Evolutionary conservation across 306 rosid genomes (phyloP), one percentile per base, ranked within the genome.

Genomic region (Glycyrrhiza uralensis): DNA sequence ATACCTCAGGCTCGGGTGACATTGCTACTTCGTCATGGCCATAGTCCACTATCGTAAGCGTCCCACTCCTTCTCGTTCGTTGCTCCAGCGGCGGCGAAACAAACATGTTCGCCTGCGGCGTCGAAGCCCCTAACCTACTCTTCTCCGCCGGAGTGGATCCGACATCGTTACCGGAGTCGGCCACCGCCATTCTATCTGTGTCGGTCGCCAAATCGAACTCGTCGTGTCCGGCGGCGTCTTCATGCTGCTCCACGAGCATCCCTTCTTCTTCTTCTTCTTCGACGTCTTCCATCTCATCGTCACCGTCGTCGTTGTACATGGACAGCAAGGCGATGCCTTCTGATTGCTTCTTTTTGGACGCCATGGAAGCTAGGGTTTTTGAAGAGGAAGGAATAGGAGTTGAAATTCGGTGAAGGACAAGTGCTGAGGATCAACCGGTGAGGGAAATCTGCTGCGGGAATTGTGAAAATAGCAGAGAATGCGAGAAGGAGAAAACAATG

Each of bases 1-100:
- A 1, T 73, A 93, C 98, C 98, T 91, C 98, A 18, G 92, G 84
- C 66, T 91, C 98, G 13, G 98, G 98, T 47, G 97, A 94, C 95
- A 94, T 89, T 11, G 98, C 93, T 24, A 76, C 91, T 83, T 94
- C 98, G 72, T 94, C 98, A 19, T 87, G 94, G 2, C 94, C 98
- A 60, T 94, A 94, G 56, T 94, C 97, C 61, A 94, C 98, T 44
- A 92, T 92, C 0, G 89, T 87, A 75, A 93, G 85, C 57, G 82
- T 75, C 47, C 86, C 92, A 76, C 84, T 87, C 46, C 82, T 47
- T 44, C 75, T 71, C 23, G 29, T 18, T 36, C n/a, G 79, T 44
- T 77, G 83, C 76, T 59, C 88, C 55, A 20, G 76, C 49, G 60
- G 69, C 28, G 90, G 82, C n/a, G 93, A 87, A 80, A 84, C 74